Percentiles rank a stretch among this genome's conserved stretches.
Evolutionary conservation across 257 asterid species (phyloP).

Genomic region (Solanum tarijense): DNA sequence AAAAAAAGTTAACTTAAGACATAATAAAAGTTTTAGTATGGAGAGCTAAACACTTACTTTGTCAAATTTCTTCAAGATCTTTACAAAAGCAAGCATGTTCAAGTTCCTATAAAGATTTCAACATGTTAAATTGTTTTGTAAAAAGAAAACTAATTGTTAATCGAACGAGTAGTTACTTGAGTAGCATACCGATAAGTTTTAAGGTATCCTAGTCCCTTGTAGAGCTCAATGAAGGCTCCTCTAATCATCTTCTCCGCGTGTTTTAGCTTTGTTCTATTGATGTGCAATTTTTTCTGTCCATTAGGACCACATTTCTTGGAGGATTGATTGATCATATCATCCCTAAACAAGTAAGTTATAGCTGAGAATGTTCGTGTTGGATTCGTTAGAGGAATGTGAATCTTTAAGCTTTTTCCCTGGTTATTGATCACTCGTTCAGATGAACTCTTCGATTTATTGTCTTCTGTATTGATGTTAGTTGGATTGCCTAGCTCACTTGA

Average conservation of each 20-base stretch:
- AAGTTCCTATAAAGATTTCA: conserved; percentile 42
- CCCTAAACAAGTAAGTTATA: conserved; percentile 64
- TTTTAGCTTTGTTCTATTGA: conserved; percentile 55
- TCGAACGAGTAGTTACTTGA: neutral
- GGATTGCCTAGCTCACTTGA: conserved; percentile 35
- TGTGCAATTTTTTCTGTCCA: conserved; percentile 38
- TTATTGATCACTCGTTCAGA: conserved; percentile 34
- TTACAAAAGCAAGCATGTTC: conserved; percentile 88
- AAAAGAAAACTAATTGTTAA: too few species aligned
- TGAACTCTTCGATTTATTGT: conserved; percentile 27
- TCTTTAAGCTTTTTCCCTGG: conserved; percentile 53
- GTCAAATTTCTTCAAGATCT: conserved; percentile 92
- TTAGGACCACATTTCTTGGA: conserved; percentile 58
- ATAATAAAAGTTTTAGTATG: neutral
- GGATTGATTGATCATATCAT: conserved; percentile 59
- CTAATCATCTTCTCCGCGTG: conserved; percentile 90
- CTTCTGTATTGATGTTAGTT: conserved; percentile 31
- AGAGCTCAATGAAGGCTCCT: conserved; percentile 80
- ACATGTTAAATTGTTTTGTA: neutral
- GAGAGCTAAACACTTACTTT: conserved; percentile 35
- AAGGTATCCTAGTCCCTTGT: conserved; percentile 78
- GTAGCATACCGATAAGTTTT: conserved; percentile 61
- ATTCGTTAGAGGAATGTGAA: conserved; percentile 75
- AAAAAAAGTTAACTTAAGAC: conserved; percentile 11
- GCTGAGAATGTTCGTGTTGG: conserved; percentile 75